Percentiles rank a stretch among this genome's conserved stretches.
phyloP scores from a whole-genome alignment of 73 alveolate species.

The Tetrahymena borealis region DNA sequence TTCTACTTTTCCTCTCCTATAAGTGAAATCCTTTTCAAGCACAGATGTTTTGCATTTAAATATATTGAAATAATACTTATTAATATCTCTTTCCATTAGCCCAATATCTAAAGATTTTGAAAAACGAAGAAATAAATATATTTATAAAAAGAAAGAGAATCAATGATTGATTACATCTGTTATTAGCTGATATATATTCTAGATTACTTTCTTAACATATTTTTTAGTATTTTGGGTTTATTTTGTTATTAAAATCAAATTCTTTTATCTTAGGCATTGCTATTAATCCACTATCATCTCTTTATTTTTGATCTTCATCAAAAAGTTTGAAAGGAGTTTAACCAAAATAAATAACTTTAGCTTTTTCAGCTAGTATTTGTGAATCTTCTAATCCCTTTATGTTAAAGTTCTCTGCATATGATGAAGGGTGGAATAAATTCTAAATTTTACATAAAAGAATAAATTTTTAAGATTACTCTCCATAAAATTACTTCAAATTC shows the following conservation, averaged over 20 bases:
- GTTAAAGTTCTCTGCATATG: constrained; percentile 53
- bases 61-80: neutral
- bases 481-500: neutral
- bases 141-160: too few relatives aligned
- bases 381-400: constrained; percentile 10
- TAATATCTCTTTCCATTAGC: neutral
- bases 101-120: neutral
- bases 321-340: constrained; percentile 28
- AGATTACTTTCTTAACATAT: neutral
- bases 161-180: neutral
- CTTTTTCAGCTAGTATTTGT: constrained; percentile 6
- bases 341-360: constrained; percentile 40
- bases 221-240: neutral
- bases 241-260: neutral
- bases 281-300: neutral
- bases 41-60: neutral
- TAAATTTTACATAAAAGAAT: constrained; percentile 1
- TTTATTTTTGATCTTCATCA: constrained; percentile 30
- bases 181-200: neutral
- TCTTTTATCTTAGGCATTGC: neutral
- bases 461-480: too few relatives aligned
- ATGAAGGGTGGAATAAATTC: constrained; percentile 56
- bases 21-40: neutral
- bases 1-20: neutral
- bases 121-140: neutral